phyloP scores from a whole-genome alignment of 2,329 filamentous ascomycete genomes.

The Botrytis elliptica region DNA sequence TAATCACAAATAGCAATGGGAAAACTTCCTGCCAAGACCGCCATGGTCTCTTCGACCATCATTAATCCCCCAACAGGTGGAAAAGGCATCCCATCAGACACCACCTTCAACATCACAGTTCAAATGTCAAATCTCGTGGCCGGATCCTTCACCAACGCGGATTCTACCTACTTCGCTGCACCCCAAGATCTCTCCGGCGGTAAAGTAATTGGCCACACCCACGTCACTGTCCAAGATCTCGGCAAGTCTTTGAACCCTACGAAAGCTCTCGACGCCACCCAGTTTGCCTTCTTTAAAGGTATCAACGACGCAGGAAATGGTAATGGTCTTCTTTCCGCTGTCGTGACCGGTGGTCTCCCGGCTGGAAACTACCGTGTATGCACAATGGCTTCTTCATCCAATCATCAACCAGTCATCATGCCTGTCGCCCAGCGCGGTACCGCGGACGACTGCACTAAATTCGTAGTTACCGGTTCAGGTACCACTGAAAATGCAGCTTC shows the following conservation, averaged over 20 bases:
- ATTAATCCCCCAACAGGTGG: slow-evolving; percentile 36
- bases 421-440: slow-evolving; percentile 47
- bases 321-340: slow-evolving; percentile 41
- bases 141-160: slow-evolving; percentile 43
- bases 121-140: slow-evolving; percentile 40
- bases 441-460: slow-evolving; percentile 47
- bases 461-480: slow-evolving; percentile 40
- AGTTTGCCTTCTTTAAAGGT: slow-evolving; percentile 45
- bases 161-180: slow-evolving; percentile 42
- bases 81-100: slow-evolving; percentile 31
- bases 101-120: slow-evolving; percentile 39
- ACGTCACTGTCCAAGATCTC: slow-evolving; percentile 43
- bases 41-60: slow-evolving; percentile 37
- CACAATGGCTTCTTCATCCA: slow-evolving; percentile 44
- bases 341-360: slow-evolving; percentile 43
- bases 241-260: slow-evolving; percentile 38
- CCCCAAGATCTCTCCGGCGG: slow-evolving; percentile 41
- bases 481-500: slow-evolving; percentile 28
- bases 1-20: slow-evolving; percentile 39
- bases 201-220: slow-evolving; percentile 42
- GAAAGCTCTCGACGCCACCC: slow-evolving; percentile 36
- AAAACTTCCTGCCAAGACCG: slow-evolving; percentile 38
- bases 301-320: slow-evolving; percentile 44
- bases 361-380: slow-evolving; percentile 47
- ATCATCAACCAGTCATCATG: slow-evolving; percentile 47